A percentile compares a stretch with the other conserved stretches of the same genome.
Conservation (phyloP, 2,329 filamentous ascomycete species). For the Fusarium nematophilum region DNA sequence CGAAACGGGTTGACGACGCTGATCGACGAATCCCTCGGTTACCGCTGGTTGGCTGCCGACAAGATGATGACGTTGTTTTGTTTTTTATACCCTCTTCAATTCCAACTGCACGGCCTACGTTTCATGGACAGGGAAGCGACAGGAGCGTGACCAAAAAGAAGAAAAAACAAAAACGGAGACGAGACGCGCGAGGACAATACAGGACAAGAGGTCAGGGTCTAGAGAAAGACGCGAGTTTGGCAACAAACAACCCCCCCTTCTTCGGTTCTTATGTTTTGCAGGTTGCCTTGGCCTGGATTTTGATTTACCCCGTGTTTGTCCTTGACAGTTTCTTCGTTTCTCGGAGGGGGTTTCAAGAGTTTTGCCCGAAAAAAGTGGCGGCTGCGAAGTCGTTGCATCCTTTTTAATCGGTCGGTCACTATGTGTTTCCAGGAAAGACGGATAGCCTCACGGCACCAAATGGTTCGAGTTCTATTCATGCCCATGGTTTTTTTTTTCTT, state of each 20-base stretch:
- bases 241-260: conserved; percentile 44
- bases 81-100: conserved; percentile 33
- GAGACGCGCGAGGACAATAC: conserved; percentile 34
- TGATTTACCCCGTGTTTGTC: conserved; percentile 23
- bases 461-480: conserved; percentile 42
- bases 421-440: conserved; percentile 50
- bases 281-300: conserved; percentile 22
- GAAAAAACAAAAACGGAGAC: conserved; percentile 23
- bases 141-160: conserved; percentile 29
- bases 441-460: conserved; percentile 54
- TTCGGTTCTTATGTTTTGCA: conserved; percentile 29
- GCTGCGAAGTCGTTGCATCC: conserved; percentile 26
- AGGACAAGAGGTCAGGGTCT: conserved; percentile 36
- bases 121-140: conserved; percentile 32
- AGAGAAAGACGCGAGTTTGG: conserved; percentile 47
- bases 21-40: conserved; percentile 29
- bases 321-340: conserved; percentile 25
- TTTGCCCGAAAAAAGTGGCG: conserved; percentile 35
- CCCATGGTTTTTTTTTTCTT: conserved; percentile 31
- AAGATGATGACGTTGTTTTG: conserved; percentile 33
- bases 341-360: conserved; percentile 15
- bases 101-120: conserved; percentile 21
- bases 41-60: conserved; percentile 31
- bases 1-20: conserved; percentile 25
- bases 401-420: conserved; percentile 44